Base-by-base conservation (phyloP, 2,329 filamentous ascomycete genomes). In the Trichoderma breve region DNA sequence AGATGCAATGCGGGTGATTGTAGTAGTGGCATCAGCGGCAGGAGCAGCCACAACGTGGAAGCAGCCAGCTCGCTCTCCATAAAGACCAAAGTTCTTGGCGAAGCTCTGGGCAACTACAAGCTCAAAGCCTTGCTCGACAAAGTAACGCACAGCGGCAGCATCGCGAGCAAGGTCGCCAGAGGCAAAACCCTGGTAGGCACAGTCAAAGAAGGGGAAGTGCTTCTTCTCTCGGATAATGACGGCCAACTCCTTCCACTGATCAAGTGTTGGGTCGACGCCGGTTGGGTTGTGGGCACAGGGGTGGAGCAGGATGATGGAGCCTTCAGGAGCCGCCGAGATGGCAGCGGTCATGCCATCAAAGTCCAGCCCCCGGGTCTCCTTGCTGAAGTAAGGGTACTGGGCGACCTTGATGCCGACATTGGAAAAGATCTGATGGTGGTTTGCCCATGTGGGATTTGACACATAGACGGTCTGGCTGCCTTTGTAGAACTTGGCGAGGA, bases 161-260 rank as follows among this genome's bases (percentile, higher is more conserved):
- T 99, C 96, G 73, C 90, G 89, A 76, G 88, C 86, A 24, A 98
- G 89, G 81, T 97, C 91, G 72, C 96, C 96, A 1, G 96, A 97
- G 3, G 96, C 96, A 81, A 99, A 99, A 71, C 96, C 95, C 84
- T 98, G 96, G 86, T 99, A 99, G 71, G 96, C 96, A 75, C 90
- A 93, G 86, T 99, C 96, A 84, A 99, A 98, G 89, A 99, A 98
- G 78, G 96, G 95, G 85, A 99, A 97, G 83, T 97, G 95, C 74
- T 89, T 89, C 84, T 92, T 94, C 78, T 89, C 82, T 77, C 88
- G 89, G 82, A 98, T 90, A 58, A 97, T 82, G 57, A 86, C 82
- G 67, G 95, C 94, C 74, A 99, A 90, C 84, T 97, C 89, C 82
- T 92, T 93, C 96, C 96, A 99, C 85, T 99, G 96, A 69, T 95